Percentiles rank a stretch among this genome's conserved stretches.
Evolutionary conservation across 192 early-diverging fungal genomes (phyloP).

Genomic region (Coemansia sp.): DNA sequence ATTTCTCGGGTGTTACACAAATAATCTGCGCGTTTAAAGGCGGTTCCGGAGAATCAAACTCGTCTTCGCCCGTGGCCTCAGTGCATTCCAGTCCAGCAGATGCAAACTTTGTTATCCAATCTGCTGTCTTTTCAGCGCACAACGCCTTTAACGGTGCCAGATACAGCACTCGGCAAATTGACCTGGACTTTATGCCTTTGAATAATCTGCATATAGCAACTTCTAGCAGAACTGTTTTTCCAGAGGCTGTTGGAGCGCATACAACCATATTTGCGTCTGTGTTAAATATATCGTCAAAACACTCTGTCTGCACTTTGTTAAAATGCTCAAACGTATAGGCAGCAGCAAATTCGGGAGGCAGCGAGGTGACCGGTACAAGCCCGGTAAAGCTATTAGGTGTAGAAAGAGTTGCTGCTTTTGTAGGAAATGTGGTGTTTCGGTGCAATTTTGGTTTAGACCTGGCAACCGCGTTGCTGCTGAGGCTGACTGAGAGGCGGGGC

Average conservation of each 20-base stretch:
- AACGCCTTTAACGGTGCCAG: constrained; percentile 67
- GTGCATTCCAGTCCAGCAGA: constrained; percentile 41
- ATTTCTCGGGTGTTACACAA: constrained; percentile 72
- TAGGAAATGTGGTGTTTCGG: background rate
- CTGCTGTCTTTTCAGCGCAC: constrained; percentile 58
- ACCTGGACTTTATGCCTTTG: background rate
- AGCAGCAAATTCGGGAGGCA: constrained; percentile 13
- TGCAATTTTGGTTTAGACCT: background rate
- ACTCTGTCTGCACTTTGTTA: constrained; percentile 32
- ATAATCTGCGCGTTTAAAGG: constrained; percentile 44
- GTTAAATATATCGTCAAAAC: constrained; percentile 16
- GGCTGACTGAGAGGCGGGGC: background rate
- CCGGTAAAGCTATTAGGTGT: background rate
- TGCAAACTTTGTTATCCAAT: constrained; percentile 58
- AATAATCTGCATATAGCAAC: constrained; percentile 44
- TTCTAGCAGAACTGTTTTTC: constrained; percentile 66
- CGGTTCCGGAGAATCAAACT: background rate
- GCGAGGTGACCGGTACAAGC: background rate
- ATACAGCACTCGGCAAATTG: constrained; percentile 54
- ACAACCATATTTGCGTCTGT: constrained; percentile 22
- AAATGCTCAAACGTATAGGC: constrained; percentile 29
- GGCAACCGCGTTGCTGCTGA: background rate
- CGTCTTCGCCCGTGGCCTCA: constrained; percentile 55
- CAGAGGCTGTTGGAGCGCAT: constrained; percentile 65
- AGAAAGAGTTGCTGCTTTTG: background rate